These are phyloP conservation scores for Lithocarpus polystachyus DNA, from an alignment of 306 rosid genomes.

Conservation along the genomic window DNA sequence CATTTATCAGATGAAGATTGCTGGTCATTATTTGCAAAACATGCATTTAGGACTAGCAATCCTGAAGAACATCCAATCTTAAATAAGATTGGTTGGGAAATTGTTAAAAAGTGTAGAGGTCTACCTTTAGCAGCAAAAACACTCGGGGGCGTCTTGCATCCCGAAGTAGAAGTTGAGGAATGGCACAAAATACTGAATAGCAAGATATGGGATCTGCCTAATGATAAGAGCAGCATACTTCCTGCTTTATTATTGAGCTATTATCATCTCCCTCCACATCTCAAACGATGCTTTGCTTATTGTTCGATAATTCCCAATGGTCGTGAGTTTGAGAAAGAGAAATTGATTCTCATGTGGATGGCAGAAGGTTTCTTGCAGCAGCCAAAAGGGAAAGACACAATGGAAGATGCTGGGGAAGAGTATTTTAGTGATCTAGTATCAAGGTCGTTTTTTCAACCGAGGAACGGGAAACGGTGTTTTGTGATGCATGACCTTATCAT, in stretches of 20 bases:
- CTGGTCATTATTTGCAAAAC: neutral
- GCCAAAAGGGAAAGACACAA: neutral
- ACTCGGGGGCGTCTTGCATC: constrained; percentile 12
- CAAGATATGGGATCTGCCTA: constrained; percentile 7
- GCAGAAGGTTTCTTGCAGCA: constrained; percentile 23
- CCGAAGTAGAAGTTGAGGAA: neutral
- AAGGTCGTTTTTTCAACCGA: constrained; percentile 22
- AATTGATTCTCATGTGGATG: constrained; percentile 25
- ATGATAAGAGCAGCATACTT: neutral
- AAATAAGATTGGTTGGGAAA: neutral
- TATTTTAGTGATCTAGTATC: constrained; percentile 14
- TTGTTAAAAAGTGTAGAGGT: constrained; percentile 20
- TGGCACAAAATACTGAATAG: constrained; percentile 13
- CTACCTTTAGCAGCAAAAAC: constrained; percentile 26
- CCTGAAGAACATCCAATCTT: neutral
- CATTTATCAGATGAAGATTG: neutral
- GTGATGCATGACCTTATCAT: constrained; percentile 27
- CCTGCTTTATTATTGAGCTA: constrained; percentile 24
- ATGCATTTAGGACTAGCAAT: neutral
- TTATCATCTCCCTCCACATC: constrained; percentile 15
- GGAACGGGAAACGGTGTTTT: neutral
- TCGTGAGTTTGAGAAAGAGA: neutral
- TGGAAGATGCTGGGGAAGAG: constrained; percentile 6
- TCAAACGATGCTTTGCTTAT: constrained; percentile 22
- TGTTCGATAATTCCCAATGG: constrained; percentile 19